Percentiles rank a stretch among this genome's conserved stretches.
phyloP scores from a whole-genome alignment of 352 stramenopile species.

The Globisporangium nunn region DNA sequence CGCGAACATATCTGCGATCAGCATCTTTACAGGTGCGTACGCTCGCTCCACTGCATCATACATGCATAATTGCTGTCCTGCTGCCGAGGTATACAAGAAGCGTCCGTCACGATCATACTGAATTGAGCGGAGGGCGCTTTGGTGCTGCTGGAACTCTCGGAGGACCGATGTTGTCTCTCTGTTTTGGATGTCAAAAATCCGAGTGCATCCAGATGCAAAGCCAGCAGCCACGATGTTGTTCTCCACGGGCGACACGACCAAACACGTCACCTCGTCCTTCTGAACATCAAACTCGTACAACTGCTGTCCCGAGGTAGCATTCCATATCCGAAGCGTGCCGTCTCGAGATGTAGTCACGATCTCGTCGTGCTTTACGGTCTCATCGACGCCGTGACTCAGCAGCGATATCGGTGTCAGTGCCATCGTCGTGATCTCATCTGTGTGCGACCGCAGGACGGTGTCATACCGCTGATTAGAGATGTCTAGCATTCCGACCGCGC shows the following conservation, averaged over 20 bases:
- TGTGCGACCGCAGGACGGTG: constrained; percentile 78
- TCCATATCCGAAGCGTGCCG: constrained; percentile 83
- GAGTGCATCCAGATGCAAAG: constrained; percentile 75
- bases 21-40: constrained; percentile 63
- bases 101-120: constrained; percentile 36
- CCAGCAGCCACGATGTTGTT: constrained; percentile 54
- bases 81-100: constrained; percentile 42
- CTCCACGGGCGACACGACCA: constrained; percentile 35
- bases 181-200: constrained; percentile 72
- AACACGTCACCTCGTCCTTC: constrained; percentile 49
- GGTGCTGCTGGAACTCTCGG: constrained; percentile 83
- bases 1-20: constrained; percentile 37
- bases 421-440: constrained; percentile 34
- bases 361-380: constrained; percentile 16
- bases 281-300: constrained; percentile 82
- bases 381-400: not conserved
- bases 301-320: constrained; percentile 47
- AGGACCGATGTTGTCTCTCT: constrained; percentile 25
- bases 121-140: constrained; percentile 52
- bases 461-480: constrained; percentile 77
- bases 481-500: constrained; percentile 81
- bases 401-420: constrained; percentile 11
- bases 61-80: constrained; percentile 59
- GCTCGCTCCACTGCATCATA: constrained; percentile 39
- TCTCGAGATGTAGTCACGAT: constrained; percentile 68